phyloP scores from a whole-genome alignment of 2,329 filamentous ascomycete genomes.

The Tetracladium maxilliforme region DNA sequence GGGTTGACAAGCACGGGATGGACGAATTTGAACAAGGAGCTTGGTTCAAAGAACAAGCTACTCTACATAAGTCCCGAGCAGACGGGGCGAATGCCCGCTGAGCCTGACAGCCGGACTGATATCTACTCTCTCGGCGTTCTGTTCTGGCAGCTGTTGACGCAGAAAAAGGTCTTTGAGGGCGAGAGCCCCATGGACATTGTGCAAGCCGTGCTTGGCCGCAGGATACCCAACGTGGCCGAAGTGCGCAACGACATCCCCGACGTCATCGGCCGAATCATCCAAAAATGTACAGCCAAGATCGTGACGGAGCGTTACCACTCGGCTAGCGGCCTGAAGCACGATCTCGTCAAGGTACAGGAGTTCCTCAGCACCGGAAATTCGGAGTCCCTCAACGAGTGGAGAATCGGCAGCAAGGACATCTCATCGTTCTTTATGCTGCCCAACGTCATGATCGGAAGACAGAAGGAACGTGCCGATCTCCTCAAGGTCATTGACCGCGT shows the following conservation, averaged over 20 bases:
- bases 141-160: constrained; percentile 76
- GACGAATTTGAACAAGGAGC: constrained; percentile 67
- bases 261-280: constrained; percentile 66
- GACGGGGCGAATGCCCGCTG: constrained; percentile 81
- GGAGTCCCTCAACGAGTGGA: constrained; percentile 55
- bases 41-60: constrained; percentile 78
- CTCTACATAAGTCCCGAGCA: constrained; percentile 91
- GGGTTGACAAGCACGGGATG: constrained; percentile 76
- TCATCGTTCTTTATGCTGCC: constrained; percentile 88
- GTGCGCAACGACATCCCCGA: constrained; percentile 75
- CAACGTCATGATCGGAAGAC: constrained; percentile 64
- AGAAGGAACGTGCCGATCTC: constrained; percentile 55
- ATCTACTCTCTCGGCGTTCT: constrained; percentile 85
- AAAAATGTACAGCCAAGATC: constrained; percentile 83
- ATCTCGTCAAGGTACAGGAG: constrained; percentile 60
- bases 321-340: constrained; percentile 70
- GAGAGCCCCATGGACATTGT: constrained; percentile 77
- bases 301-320: constrained; percentile 84
- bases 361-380: constrained; percentile 64
- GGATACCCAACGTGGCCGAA: constrained; percentile 62
- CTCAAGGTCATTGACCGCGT: constrained; percentile 65
- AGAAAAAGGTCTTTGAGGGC: constrained; percentile 67
- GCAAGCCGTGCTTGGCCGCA: constrained; percentile 70
- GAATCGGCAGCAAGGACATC: constrained; percentile 70
- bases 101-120: constrained; percentile 83